Evolutionary conservation across 2,329 filamentous ascomycete genomes (phyloP), one percentile per base, ranked within the genome.

Genomic region (Dactylellina sp.): DNA sequence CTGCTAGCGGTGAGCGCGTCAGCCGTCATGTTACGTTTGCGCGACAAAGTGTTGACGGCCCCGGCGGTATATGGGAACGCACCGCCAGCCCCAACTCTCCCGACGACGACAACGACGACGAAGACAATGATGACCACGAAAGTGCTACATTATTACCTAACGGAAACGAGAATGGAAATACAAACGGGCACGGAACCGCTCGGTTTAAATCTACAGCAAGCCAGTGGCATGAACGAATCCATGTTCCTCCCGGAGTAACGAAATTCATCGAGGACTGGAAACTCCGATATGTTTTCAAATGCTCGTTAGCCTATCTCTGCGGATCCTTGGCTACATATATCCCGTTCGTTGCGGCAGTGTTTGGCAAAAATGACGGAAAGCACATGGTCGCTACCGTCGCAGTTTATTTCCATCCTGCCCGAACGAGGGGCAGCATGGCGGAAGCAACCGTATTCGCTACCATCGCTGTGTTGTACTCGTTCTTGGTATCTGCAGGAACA

Each of bases 341-440:
- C 12, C 86, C 86, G 0, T 80, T 82, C 0, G 83, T 90, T 56
- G 84, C 87, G 9, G 82, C 81, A 0, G 80, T 87, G 44, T 82
- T 90, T 22, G 88, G 88, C 2, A 83, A 84, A 71, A 87, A 89
- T 78, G 88, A 89, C 80, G 87, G 87, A 61, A 90, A 90, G 78
- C 88, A 90, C 79, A 86, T 89, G 80, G 87, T 90, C 55, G 87
- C 87, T 35, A 89, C 88, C 11, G 46, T 63, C 44, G 89, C 87
- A 0, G 88, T 90, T 1, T 90, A 89, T 76, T 90, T 90, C 77
- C 88, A 90, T 78, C 88, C 88, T 28, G 77, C 88, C 1, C 83
- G 88, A 49, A 87, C 87, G n/a, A 83, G 85, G 28, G 88, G 88
- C 1, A 89, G 87, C 79, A 90, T 89, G 88, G 83, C 86, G 46